Evolutionary conservation across 768 basidiomycete genomes (phyloP), one percentile per base, ranked within the genome.

Genomic region (Leccinum sublutescens): DNA sequence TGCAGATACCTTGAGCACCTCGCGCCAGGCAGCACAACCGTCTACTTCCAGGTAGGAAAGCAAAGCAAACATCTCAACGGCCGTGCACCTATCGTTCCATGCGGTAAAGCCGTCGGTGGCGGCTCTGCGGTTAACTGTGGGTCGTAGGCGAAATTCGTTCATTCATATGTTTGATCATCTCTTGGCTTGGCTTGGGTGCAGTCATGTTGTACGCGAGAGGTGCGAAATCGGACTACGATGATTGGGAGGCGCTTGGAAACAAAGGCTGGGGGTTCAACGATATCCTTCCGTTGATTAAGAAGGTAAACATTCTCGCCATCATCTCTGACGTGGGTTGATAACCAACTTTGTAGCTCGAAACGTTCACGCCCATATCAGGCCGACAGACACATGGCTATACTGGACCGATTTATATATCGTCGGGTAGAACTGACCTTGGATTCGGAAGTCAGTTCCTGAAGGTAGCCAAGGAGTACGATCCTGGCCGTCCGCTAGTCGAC

Each of bases 51-150:
- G 56, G 55, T 53, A 2, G 65, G 63, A 4, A 71, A 72, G 19
- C 74, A 77, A 5, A 80, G 79, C 62, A 72, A 74, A 0, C 80
- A 76, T 54, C 69, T 79, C 47, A 69, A 75, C 3, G 81, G 79
- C 11, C 84, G 87, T 6, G 63, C 74, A 5, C 64, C 74, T 5
- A 45, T 82, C 38, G 78, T 84, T 4, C 75, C 79, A 0, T 66
- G 74, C 33, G 86, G 82, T 0, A 77, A 81, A 49, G 80, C 78
- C 48, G 62, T 89, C 4, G 87, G 87, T 9, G 87, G 87, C 11
- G 86, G 86, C 1, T 86, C 85, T 1, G 73, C 76, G 56, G 78
- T 88, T 17, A 88, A 87, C 64, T 84, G 85, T 85, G 56, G 54
- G 78, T 50, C 7, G 17, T 50, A 4, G 2, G 17, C 49, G 15